A percentile compares a stretch with the other conserved stretches of the same genome.
Evolutionary conservation across 2,329 filamentous ascomycete genomes (phyloP).

Genomic region (Coleophoma eucalyptorum): DNA sequence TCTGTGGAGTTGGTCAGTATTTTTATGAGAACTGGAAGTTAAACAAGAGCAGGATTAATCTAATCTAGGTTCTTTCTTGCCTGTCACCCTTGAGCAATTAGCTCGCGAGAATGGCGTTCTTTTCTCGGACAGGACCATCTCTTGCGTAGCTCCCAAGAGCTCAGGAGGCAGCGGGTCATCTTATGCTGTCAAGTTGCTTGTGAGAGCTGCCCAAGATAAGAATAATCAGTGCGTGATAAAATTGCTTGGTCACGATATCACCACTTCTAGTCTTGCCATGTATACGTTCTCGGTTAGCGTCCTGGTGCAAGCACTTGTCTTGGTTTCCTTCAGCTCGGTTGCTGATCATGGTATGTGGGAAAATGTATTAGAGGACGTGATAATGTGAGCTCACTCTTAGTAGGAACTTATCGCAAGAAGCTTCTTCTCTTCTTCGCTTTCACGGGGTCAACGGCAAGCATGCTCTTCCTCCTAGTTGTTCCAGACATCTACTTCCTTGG

Average conservation of each 20-base stretch:
- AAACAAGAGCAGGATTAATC: no score
- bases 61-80: slow-evolving; percentile 77
- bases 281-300: slow-evolving; percentile 96
- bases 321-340: slow-evolving; percentile 92
- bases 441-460: slow-evolving; percentile 76
- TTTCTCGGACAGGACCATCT: slow-evolving; percentile 67
- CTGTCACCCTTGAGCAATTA: slow-evolving; percentile 87
- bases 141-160: slow-evolving; percentile 55
- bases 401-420: slow-evolving; percentile 72
- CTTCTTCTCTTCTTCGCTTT: slow-evolving; percentile 80
- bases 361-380: not conserved
- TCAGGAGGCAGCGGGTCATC: slow-evolving; percentile 8
- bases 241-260: slow-evolving; percentile 79
- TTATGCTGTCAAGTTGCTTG: slow-evolving; percentile 14
- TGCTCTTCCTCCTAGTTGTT: slow-evolving; percentile 78
- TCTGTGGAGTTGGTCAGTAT: slow-evolving; percentile 74
- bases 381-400: slow-evolving; percentile 1
- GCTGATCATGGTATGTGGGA: slow-evolving; percentile 72
- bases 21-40: not conserved
- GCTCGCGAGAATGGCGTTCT: slow-evolving; percentile 87
- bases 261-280: slow-evolving; percentile 96
- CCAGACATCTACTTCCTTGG: slow-evolving; percentile 75
- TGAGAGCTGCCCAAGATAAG: slow-evolving; percentile 12
- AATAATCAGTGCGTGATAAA: slow-evolving; percentile 64
- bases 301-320: slow-evolving; percentile 78